A percentile compares a stretch with the other conserved stretches of the same genome.
Evolutionary conservation across 169 alveolate species (phyloP).

Genomic region (Pseudocohnilembus persalinus): DNA sequence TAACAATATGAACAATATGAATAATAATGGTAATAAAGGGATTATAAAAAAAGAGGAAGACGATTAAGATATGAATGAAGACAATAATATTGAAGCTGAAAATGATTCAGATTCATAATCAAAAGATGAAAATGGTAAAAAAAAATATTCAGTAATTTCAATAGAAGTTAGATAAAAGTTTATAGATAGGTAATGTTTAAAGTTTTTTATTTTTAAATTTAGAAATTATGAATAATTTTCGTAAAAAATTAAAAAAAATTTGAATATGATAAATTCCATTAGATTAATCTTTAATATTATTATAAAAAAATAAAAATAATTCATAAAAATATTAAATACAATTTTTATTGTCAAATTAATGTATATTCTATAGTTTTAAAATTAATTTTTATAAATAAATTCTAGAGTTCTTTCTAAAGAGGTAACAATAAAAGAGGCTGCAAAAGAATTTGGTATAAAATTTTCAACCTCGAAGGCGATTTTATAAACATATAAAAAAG

Average conservation of each 20-base stretch:
- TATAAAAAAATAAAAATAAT: too few relatives aligned
- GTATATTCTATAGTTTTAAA: neutral
- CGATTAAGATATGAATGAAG: neutral
- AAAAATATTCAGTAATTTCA: constrained; percentile 39
- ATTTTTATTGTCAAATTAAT: too few relatives aligned
- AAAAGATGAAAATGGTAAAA: neutral
- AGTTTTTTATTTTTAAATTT: too few relatives aligned
- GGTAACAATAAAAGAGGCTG: constrained; percentile 39
- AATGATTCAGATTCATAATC: neutral
- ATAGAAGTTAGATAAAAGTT: constrained; percentile 34
- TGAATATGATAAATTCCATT: too few relatives aligned
- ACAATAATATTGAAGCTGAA: neutral
- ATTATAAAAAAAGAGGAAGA: neutral
- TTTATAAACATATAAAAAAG: constrained; percentile 32
- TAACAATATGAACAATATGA: too few relatives aligned
- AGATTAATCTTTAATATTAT: too few relatives aligned
- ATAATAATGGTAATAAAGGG: too few relatives aligned
- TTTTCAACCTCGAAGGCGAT: constrained; percentile 41
- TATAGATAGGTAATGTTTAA: neutral
- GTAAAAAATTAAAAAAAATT: too few relatives aligned
- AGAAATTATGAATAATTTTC: too few relatives aligned
- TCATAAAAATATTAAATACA: neutral
- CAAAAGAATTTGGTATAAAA: constrained; percentile 39
- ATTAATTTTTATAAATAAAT: too few relatives aligned
- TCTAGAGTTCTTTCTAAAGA: constrained; percentile 32